phyloP scores from a whole-genome alignment of 2,329 filamentous ascomycete species.

The Leptographium flavum region DNA sequence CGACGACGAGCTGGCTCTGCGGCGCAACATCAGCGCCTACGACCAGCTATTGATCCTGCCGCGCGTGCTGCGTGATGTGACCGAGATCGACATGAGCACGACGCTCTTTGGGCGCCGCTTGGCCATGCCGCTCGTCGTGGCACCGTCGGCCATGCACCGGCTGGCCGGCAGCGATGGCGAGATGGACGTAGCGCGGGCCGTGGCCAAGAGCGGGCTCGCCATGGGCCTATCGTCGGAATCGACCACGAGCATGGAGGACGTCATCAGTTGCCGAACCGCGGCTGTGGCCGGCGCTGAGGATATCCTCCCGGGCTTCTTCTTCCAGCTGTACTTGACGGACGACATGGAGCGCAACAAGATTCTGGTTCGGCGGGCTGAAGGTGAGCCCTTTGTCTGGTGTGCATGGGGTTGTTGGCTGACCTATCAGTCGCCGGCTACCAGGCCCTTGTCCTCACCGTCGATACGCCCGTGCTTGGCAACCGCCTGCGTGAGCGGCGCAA shows the following conservation, averaged over 20 bases:
- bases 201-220: constrained; percentile 23
- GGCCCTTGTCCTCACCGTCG: constrained; percentile 35
- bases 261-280: constrained; percentile 19
- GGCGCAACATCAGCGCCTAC: constrained; percentile 6
- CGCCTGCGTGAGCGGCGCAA: constrained; percentile 3
- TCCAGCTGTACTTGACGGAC: constrained; percentile 39
- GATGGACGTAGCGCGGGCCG: constrained; percentile 31
- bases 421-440: constrained; percentile 7
- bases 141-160: constrained; percentile 37
- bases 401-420: neutral
- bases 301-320: constrained; percentile 20
- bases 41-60: constrained; percentile 13
- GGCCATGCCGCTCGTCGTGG: constrained; percentile 36
- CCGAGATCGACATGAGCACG: constrained; percentile 9
- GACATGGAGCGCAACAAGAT: constrained; percentile 15
- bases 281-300: constrained; percentile 19
- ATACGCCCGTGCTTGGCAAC: constrained; percentile 28
- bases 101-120: constrained; percentile 13
- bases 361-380: constrained; percentile 13
- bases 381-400: neutral
- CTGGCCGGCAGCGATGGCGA: constrained; percentile 39
- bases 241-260: constrained; percentile 29
- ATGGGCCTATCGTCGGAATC: constrained; percentile 35
- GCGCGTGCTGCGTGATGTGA: constrained; percentile 18
- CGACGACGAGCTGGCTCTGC: constrained; percentile 5